Conservation (phyloP, 164 flowering plant genomes). For the Hamamelis virginiana region DNA sequence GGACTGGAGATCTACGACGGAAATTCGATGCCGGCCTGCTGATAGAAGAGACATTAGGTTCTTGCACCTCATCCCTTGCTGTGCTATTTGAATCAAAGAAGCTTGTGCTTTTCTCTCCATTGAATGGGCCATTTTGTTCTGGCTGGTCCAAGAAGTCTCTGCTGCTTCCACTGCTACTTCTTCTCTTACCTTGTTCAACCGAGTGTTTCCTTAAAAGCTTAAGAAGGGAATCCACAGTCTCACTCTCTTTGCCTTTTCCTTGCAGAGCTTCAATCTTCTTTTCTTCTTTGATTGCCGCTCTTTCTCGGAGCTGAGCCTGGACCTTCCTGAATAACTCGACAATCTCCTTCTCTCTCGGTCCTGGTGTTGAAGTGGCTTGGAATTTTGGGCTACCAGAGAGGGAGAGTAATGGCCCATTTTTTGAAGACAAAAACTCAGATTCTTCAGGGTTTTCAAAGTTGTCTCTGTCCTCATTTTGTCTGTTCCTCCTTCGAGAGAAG, state of each 20-base stretch:
- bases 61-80: conserved; percentile 35
- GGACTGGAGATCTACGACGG: conserved; percentile 73
- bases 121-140: conserved; percentile 28
- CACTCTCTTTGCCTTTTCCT: conserved; percentile 61
- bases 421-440: conserved; percentile 52
- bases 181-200: conserved; percentile 58
- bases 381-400: conserved; percentile 52
- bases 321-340: conserved; percentile 84
- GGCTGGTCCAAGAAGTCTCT: conserved; percentile 38
- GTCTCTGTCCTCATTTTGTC: conserved; percentile 59
- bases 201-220: conserved; percentile 79
- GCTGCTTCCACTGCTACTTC: conserved; percentile 17
- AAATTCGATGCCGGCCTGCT: conserved; percentile 69
- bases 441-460: conserved; percentile 53
- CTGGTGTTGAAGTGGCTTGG: conserved; percentile 68
- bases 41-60: conserved; percentile 24
- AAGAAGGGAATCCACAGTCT: conserved; percentile 87
- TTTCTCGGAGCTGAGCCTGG: conserved; percentile 80
- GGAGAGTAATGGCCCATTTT: conserved; percentile 66
- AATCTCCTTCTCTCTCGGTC: conserved; percentile 83
- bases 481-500: conserved; percentile 53
- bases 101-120: conserved; percentile 39
- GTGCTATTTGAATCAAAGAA: conserved; percentile 35
- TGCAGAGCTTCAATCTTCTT: conserved; percentile 54
- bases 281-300: conserved; percentile 75